Evolutionary conservation across 2,329 filamentous ascomycete genomes (phyloP), one percentile per base, ranked within the genome.

Genomic region (Penicillium rolfsii): DNA sequence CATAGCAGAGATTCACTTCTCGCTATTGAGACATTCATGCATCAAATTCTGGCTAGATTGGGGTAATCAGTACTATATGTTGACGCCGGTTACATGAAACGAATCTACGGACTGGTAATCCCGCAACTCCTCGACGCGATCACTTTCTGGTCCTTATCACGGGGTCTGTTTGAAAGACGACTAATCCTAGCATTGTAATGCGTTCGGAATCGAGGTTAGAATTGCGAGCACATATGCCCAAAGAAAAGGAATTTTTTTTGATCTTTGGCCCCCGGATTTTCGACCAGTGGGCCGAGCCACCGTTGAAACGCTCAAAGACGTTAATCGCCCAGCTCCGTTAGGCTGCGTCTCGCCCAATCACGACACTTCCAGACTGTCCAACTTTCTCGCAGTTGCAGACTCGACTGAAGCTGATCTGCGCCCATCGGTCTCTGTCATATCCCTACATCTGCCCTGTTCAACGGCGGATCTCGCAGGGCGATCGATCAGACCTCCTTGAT

Each of bases 271-370:
- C 40, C 49, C 40, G 24, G n/a, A 46, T 19, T 12, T 19, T n/a
- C 24, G 55, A 46, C 24, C 11, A 4, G 52, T 59, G 57, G 60
- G 41, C 57, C 57, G 43, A 48, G 45, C 52, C 46, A 52, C 35
- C 14, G 38, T 41, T 43, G 55, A 52, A 53, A 56, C 40, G 50
- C 55, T 48, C 55, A 45, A 41, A 60, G 57, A 49, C 43, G 62
- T 59, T 62, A 61, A 59, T 63, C 63, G 52, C 65, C 57, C 57
- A 59, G 60, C 60, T 62, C 59, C 48, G 55, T 50, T 50, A 60
- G 64, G 58, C 50, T 52, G n/a, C 55, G 38, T 46, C 52, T 67
- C 33, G 48, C 48, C 67, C 66, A 68, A 69, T 67, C 66, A 69
- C 48, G 57, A 40, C 53, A 50, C 63, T 64, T 67, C 63, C 66